These are phyloP conservation scores for Wallacemonas sp. DNA, from an alignment of 208 protist genomes.

Conservation along the genomic window DNA sequence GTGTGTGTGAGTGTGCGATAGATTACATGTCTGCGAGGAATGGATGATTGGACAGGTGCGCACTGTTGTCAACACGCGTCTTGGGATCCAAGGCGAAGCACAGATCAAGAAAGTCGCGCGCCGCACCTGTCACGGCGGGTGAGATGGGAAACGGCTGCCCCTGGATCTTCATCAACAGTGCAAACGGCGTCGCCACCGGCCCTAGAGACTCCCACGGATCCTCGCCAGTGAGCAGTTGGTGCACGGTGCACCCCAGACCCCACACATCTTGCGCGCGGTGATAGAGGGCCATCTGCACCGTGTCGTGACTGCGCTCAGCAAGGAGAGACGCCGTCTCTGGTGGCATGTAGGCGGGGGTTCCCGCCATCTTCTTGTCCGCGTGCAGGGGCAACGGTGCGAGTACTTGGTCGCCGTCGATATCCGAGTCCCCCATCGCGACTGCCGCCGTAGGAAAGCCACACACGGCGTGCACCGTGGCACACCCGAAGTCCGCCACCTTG, in stretches of 20 bases:
- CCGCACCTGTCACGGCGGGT: slow-evolving; percentile 8
- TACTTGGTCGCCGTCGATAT: no score
- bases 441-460: background rate
- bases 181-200: slow-evolving; percentile 22
- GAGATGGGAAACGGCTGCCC: slow-evolving; percentile 21
- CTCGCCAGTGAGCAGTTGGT: slow-evolving; percentile 79
- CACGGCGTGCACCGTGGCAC: slow-evolving; percentile 18
- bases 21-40: slow-evolving; percentile 9
- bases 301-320: background rate
- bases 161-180: slow-evolving; percentile 31
- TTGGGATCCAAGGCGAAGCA: slow-evolving; percentile 26
- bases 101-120: slow-evolving; percentile 28
- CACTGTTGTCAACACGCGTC: slow-evolving; percentile 5
- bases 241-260: slow-evolving; percentile 96
- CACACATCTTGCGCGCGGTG: slow-evolving; percentile 90
- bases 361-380: slow-evolving; percentile 14
- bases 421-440: background rate
- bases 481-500: slow-evolving; percentile 60
- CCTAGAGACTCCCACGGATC: slow-evolving; percentile 19
- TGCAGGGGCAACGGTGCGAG: background rate
- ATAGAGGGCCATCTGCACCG: slow-evolving; percentile 9
- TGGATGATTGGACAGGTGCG: slow-evolving; percentile 10
- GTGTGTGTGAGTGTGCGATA: background rate
- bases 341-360: slow-evolving; percentile 42
- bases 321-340: slow-evolving; percentile 27